phyloP scores from a whole-genome alignment of 1,284 basidiomycete genomes.

The Rhodotorula sp. region DNA sequence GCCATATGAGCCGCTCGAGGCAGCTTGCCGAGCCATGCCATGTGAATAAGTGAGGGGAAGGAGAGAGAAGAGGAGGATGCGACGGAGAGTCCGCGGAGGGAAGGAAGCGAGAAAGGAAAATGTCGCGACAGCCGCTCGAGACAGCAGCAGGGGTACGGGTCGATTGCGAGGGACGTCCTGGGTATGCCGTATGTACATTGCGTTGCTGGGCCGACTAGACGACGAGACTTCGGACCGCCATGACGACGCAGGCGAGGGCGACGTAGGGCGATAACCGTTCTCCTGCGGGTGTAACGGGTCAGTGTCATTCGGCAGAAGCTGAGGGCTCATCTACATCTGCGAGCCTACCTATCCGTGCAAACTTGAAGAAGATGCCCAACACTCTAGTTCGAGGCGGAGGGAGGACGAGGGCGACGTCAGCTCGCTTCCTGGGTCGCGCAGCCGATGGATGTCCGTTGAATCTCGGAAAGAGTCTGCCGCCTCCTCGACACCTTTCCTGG shows the following conservation, averaged over 20 bases:
- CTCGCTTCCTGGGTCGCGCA: neutral
- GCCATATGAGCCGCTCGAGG: no score
- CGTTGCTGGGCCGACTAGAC: neutral
- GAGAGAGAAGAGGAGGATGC: no score
- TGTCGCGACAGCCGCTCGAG: neutral
- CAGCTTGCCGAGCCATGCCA: no score
- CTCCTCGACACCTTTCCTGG: neutral
- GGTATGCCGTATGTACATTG: neutral
- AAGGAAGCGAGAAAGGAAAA: neutral
- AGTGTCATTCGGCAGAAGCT: neutral
- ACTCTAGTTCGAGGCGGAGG: conserved; percentile 59
- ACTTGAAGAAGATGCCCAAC: conserved; percentile 87
- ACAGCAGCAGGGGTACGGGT: neutral
- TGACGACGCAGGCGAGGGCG: conserved; percentile 71
- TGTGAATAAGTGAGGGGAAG: no score
- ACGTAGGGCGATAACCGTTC: conserved; percentile 82
- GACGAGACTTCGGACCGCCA: conserved; percentile 65
- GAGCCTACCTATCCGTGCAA: conserved; percentile 76
- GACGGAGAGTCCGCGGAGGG: neutral
- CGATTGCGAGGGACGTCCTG: no score
- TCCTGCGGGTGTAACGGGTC: conserved; percentile 52
- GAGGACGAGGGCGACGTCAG: neutral
- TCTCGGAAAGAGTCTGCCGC: no score
- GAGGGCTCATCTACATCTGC: neutral
- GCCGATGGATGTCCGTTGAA: no score